Evolutionary conservation across 169 alveolate genomes (phyloP), one percentile per base, ranked within the genome.

Genomic region (Cyclospora cayetanensis): DNA sequence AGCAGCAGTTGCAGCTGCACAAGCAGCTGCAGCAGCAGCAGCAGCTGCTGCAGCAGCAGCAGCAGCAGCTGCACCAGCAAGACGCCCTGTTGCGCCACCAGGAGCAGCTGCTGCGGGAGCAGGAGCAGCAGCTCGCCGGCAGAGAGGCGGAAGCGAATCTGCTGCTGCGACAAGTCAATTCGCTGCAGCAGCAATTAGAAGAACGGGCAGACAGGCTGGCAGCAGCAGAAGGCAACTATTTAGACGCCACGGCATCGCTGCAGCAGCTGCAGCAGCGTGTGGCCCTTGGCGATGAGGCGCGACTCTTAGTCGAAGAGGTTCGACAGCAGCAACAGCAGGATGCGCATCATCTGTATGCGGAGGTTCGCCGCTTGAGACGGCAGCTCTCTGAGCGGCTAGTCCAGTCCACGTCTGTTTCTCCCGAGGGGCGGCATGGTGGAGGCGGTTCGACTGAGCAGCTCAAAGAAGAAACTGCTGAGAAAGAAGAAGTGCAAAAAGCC

Each of bases 1-100:
- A 80, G 41, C 89, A 80, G 76, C 89, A 80, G 31, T 74, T 80
- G 27, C 89, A 80, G 76, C 89, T 80, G 22, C 89, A 80, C 74
- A 80, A 80, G 76, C 89, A 80, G 43, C 89, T 80, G 46, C 89
- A 80, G 29, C 89, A 80, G 53, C 89, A 80, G 63, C 89, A 80
- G 89, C 89, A 80, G 89, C 53, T 80, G 76, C 72, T 80, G 89
- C 76, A 80, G 25, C 89, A 79, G 89, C 89, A 80, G 76, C 89
- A 80, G n/a, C 89, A 80, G 74, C 89, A 80, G 63, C 72, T 80
- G 55, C 89, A 80, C 53, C 89, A 80, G 89, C 89, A 80, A 50
- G 76, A 80, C 11, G 74, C 76, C 35, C 39, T 80, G 89, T 53
- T 80, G 72, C 89, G 89, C 39, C 89, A 80, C 27, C 89, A 80